These are phyloP conservation scores for Zea mays DNA, from an alignment of 176 grass and related monocot genomes.

Conservation along the genomic window DNA sequence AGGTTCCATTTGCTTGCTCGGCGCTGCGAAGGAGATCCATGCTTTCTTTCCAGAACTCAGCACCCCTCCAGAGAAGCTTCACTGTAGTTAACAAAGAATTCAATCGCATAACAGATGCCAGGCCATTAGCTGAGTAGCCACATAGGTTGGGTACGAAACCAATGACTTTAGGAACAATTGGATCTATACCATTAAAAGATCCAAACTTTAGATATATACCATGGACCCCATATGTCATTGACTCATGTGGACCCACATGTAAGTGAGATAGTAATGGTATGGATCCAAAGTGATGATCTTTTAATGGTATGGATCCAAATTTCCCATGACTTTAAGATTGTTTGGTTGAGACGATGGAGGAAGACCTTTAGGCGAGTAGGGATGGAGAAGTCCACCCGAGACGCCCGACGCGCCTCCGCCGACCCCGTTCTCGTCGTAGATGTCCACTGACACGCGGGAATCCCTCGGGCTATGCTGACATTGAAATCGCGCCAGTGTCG, in stretches of 20 bases:
- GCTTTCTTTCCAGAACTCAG: slow-evolving; percentile 85
- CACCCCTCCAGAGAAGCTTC: slow-evolving; percentile 86
- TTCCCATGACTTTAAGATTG: background rate
- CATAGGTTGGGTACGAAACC: background rate
- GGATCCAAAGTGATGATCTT: too few species aligned
- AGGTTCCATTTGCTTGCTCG: slow-evolving; percentile 45
- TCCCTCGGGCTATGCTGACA: slow-evolving; percentile 61
- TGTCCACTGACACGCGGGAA: slow-evolving; percentile 62
- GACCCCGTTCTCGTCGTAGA: slow-evolving; percentile 83
- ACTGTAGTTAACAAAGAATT: slow-evolving; percentile 47
- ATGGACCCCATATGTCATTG: too few species aligned
- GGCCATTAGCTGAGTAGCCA: background rate
- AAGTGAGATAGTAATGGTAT: too few species aligned
- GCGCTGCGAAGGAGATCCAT: slow-evolving; percentile 60
- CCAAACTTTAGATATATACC: too few species aligned
- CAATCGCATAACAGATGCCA: background rate
- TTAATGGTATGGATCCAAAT: too few species aligned
- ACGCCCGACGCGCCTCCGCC: slow-evolving; percentile 87
- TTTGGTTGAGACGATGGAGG: background rate
- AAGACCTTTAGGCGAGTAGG: slow-evolving; percentile 90
- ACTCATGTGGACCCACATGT: too few species aligned
- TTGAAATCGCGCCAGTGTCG: background rate
- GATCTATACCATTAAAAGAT: too few species aligned
- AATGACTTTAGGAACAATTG: too few species aligned
- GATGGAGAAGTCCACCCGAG: slow-evolving; percentile 81